Evolutionary conservation across 352 stramenopile genomes (phyloP), one percentile per base, ranked within the genome.

Genomic region (Globisporangium nagaii): DNA sequence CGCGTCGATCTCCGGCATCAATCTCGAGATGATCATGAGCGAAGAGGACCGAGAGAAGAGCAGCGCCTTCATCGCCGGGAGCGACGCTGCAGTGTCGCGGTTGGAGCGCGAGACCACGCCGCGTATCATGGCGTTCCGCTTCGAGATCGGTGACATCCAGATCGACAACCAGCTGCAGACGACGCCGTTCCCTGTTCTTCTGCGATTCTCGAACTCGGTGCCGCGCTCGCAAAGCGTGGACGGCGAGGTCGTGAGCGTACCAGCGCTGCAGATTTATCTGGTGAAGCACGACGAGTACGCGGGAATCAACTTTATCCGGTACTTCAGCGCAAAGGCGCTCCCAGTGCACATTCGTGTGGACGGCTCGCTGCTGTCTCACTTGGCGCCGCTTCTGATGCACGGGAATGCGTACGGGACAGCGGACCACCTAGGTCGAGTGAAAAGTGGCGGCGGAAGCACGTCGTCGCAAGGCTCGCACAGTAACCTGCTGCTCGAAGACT

Each of bases 201-300:
- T 95, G 45, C 84, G 84, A 13, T 95, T 92, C 46, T 90, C 82
- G 3, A 88, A 90, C 40, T 66, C 74, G 28, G 78, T 52, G 30
- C 62, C 70, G 24, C 63, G 79, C 41, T 76, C 67, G 25, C 67
- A 68, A 12, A 63, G 73, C 53, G 55, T 86, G 6, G 74, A 87
- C 24, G 71, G 73, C 8, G 73, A 86, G 58, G 62, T 69, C 12
- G 46, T 76, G 39, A 85, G 53, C 15, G 70, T 84, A 42, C 85
- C 85, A n/a, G 83, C 84, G 13, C 42, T 95, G 27, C 73, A 93
- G 39, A 35, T 92, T 9, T 75, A 68, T 13, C 54, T 95, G 6
- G 83, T 93, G n/a, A 90, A 90, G 50, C 81, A 95, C 39, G 84
- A 93, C 31, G 81, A 88, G 34, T 93, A 95, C 54, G 73, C 81